Conservation (phyloP, 352 stramenopile genomes). For the Phytophthora colocasiae region DNA sequence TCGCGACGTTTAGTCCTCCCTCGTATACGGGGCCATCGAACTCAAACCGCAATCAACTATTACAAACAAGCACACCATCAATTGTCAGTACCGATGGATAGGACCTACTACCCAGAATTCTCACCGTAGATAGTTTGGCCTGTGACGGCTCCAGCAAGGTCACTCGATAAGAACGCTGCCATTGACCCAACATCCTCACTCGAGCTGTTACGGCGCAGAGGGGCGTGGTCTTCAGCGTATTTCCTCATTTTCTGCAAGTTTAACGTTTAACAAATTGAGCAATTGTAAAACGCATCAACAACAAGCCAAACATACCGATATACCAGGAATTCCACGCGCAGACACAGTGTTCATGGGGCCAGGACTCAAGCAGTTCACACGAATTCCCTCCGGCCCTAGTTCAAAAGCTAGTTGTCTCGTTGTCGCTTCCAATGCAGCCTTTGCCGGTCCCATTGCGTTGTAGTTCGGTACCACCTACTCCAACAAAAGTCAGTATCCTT, state of each 20-base stretch:
- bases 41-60: slow-evolving; percentile 81
- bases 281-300: not conserved
- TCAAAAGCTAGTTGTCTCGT: slow-evolving; percentile 87
- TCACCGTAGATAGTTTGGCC: slow-evolving; percentile 91
- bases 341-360: slow-evolving; percentile 93
- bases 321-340: slow-evolving; percentile 89
- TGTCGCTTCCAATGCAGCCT: slow-evolving; percentile 89
- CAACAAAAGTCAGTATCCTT: slow-evolving; percentile 8
- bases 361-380: slow-evolving; percentile 92
- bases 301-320: slow-evolving; percentile 57
- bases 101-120: not conserved
- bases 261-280: not conserved
- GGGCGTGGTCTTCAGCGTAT: slow-evolving; percentile 67
- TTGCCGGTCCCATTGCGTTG: slow-evolving; percentile 93
- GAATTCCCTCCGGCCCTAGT: slow-evolving; percentile 74
- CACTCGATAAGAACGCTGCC: slow-evolving; percentile 82
- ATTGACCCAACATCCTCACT: slow-evolving; percentile 81
- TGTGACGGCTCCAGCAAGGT: slow-evolving; percentile 79
- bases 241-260: slow-evolving; percentile 79
- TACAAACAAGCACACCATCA: slow-evolving; percentile 13
- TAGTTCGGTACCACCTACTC: slow-evolving; percentile 89
- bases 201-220: slow-evolving; percentile 77
- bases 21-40: slow-evolving; percentile 53
- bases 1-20: slow-evolving; percentile 24
- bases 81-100: not conserved